Percentiles rank a stretch among this genome's conserved stretches.
These are phyloP conservation scores for Penicillium brasilianum DNA, from an alignment of 2,329 filamentous ascomycete genomes.

Conservation along the genomic window DNA sequence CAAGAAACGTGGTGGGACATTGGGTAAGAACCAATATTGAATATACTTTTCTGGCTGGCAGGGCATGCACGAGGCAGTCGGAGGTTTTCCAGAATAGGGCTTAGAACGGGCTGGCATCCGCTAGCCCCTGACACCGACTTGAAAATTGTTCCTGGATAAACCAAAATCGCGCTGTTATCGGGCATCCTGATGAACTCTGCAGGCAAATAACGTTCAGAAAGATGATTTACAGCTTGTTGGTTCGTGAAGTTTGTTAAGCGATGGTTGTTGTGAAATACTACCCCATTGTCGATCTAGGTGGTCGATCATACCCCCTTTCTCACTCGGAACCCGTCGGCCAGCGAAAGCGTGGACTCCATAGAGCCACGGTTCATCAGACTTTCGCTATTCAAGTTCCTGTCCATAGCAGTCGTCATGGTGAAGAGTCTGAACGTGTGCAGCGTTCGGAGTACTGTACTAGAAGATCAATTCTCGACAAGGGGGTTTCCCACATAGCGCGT, in stretches of 20 bases:
- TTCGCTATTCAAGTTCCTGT: not conserved
- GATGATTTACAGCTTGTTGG: not conserved
- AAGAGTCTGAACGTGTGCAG: too few relatives aligned
- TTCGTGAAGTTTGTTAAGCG: not conserved
- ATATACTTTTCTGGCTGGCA: conserved; percentile 18
- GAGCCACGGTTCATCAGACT: not conserved
- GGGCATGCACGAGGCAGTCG: conserved; percentile 12
- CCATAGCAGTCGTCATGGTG: too few relatives aligned
- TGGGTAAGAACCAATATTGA: conserved; percentile 17
- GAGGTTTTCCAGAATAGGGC: conserved; percentile 30
- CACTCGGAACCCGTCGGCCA: conserved; percentile 10
- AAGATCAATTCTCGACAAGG: conserved; percentile 14
- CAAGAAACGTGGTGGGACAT: conserved; percentile 8
- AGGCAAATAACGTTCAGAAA: not conserved
- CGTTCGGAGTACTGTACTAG: not conserved
- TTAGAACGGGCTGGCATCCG: conserved; percentile 22
- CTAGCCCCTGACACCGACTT: conserved; percentile 12
- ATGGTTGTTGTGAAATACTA: not conserved
- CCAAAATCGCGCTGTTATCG: not conserved
- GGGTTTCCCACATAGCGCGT: not conserved
- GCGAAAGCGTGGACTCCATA: not conserved
- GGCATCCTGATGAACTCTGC: not conserved
- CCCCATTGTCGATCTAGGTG: conserved; percentile 11
- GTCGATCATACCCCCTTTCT: conserved; percentile 14
- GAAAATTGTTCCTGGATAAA: not conserved